Base-by-base conservation (phyloP, 139 green algal species). In the Trebouxia sp. region DNA sequence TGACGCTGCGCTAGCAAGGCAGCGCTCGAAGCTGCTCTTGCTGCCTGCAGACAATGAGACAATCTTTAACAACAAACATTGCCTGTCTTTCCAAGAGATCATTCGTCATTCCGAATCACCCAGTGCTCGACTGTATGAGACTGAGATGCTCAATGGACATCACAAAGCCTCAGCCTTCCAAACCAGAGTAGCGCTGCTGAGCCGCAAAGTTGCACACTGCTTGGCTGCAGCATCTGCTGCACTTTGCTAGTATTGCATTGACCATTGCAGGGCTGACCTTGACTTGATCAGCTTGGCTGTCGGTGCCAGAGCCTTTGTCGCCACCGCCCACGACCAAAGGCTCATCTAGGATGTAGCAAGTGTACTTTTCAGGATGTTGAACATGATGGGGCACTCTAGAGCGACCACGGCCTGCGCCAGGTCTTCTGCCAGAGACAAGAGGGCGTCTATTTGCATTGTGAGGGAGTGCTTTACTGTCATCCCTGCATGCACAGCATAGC, bases 261-360 rank as follows among this genome's bases (percentile, higher is more conserved):
- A n/a, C n/a, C n/a, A n/a, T 53, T 6, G 4, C 69, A 30, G 77
- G 30, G 7, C 66, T 20, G 11, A 83, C 79, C 79, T 77, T 41
- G 8, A 79, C 37, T 12, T 67, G 37, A 32, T 78, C 65, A 17
- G 37, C 28, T 15, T 58, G 43, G 20, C 45, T 50, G 53, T 26
- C 24, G 15, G 22, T n/a, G 38, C 39, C 72, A 55, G 53, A 37
- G 1, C n/a, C 37, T 5, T 62, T 75, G 39, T 78, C 83, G 35
- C 87, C 87, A 37, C 88, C 85, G 12, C 88, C 88, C 50, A 92
- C 84, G 4, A 84, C 26, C n/a, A 92, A 43, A 22, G 82, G 80
- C 78, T 91, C 82, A 50, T 91, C 88, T 51, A 92, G 84, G 10
- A 75, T 55, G 70, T 91, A 91, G 67, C 76, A 81, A 10, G 69